These are phyloP conservation scores for Trifolium pratense DNA, from an alignment of 306 rosid species.

Conservation along the genomic window DNA sequence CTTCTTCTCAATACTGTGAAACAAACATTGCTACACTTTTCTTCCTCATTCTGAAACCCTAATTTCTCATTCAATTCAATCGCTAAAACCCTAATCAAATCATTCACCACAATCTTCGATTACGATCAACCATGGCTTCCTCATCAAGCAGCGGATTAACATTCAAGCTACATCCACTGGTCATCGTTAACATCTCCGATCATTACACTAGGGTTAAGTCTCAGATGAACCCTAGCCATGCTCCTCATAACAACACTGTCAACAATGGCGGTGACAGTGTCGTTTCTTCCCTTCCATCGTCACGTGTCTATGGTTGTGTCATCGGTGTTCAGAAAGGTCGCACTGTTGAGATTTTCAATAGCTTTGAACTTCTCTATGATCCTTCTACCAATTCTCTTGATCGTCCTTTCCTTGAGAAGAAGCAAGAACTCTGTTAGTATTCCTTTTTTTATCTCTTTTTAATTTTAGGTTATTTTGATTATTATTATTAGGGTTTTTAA, in stretches of 20 bases:
- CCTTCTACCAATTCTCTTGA: constrained; percentile 79
- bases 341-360: constrained; percentile 96
- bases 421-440: constrained; percentile 92
- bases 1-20: background rate
- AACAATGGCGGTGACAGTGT: constrained; percentile 52
- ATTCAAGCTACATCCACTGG: constrained; percentile 94
- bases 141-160: constrained; percentile 96
- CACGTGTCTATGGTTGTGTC: constrained; percentile 86
- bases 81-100: constrained; percentile 3
- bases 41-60: constrained; percentile 36
- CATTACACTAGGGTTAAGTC: constrained; percentile 88
- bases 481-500: background rate
- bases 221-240: constrained; percentile 65
- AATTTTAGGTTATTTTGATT: background rate
- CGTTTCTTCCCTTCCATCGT: constrained; percentile 43
- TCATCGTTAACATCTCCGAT: constrained; percentile 93
- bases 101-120: background rate
- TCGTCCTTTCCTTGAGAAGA: constrained; percentile 91
- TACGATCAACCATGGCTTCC: constrained; percentile 58
- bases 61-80: constrained; percentile 11
- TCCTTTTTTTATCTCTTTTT: background rate
- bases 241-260: constrained; percentile 32
- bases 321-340: constrained; percentile 98
- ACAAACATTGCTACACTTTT: background rate
- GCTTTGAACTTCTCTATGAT: constrained; percentile 94